Evolutionary conservation across 2,329 filamentous ascomycete species (phyloP).

Genomic region (Alternaria angustiovoidea): DNA sequence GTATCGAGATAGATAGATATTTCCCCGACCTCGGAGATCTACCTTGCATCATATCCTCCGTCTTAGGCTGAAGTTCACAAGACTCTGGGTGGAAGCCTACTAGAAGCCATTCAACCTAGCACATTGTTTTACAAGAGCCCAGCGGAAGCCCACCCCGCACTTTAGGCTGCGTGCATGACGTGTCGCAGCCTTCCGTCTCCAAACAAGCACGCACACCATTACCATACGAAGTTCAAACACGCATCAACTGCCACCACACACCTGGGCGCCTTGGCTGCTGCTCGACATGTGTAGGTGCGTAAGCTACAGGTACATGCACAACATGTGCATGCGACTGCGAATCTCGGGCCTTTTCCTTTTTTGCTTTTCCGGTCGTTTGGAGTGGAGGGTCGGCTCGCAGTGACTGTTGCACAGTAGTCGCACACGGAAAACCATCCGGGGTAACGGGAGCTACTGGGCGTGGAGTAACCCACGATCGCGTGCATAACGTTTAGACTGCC

Average conservation of each 20-base stretch:
- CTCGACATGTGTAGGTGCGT: background rate
- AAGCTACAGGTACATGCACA: background rate
- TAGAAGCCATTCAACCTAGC: background rate
- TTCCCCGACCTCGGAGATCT: background rate
- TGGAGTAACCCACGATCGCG: background rate
- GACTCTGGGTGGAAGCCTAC: background rate
- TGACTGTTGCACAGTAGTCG: background rate
- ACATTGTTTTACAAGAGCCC: background rate
- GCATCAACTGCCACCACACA: slow-evolving; percentile 6
- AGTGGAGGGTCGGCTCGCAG: slow-evolving; percentile 5
- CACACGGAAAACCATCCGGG: slow-evolving; percentile 18
- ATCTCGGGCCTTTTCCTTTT: background rate
- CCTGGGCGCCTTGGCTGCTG: slow-evolving; percentile 6
- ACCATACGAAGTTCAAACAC: slow-evolving; percentile 8
- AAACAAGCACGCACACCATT: slow-evolving; percentile 9
- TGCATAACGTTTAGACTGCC: background rate
- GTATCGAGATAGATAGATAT: background rate
- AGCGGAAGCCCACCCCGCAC: slow-evolving; percentile 1
- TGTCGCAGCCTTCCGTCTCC: slow-evolving; percentile 4
- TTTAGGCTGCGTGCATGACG: slow-evolving; percentile 6
- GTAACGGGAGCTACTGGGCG: slow-evolving; percentile 13
- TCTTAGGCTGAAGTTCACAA: background rate
- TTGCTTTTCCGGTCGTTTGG: slow-evolving; percentile 6
- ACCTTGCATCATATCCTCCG: background rate
- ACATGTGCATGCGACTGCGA: background rate